Evolutionary conservation across 164 flowering plant genomes (phyloP), one percentile per base, ranked within the genome.

Genomic region (Berberis thunbergii): DNA sequence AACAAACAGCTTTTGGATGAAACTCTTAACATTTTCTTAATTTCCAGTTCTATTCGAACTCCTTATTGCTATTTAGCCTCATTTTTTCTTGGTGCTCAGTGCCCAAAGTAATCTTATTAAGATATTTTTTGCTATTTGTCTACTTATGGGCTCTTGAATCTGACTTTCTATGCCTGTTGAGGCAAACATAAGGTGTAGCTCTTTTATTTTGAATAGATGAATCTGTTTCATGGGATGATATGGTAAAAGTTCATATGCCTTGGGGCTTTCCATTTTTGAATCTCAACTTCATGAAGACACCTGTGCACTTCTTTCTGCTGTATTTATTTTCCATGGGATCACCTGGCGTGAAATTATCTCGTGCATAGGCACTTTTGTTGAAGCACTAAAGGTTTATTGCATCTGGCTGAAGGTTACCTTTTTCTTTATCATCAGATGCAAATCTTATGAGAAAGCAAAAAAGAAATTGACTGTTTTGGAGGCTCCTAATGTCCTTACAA

Each of bases 401-500:
- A 26, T 26, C 26, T 26, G 26, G 26, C 26, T 42, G 38, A 57
- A 62, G 6, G 38, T 39, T 48, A 2, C n/a, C 9, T 42, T 64
- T 10, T 57, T 62, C 58, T 58, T 73, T 26, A 26, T 26, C 26
- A 26, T 58, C 80, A 95, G 99, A 77, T 95, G 99, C 78, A 88
- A 83, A 69, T 86, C 97, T 46, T 88, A 91, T 78, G 92, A 84
- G 82, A 88, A 75, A 70, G 99, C 97, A 67, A 91, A 79, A 71
- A 95, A 95, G 86, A 88, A 84, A 77, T 73, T 95, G 78, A 84
- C 81, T 43, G 74, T 95, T 44, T 61, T 76, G 69, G 94, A 91
- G 82, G 97, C 99, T 62, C 99, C 99, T 12, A 95, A 91, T 72
- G 70, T 95, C 58, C 95, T 91, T 61, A 91, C 97, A 42, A 86